Base-by-base conservation (phyloP, 2,329 filamentous ascomycete genomes). In the Lomentospora prolificans region DNA sequence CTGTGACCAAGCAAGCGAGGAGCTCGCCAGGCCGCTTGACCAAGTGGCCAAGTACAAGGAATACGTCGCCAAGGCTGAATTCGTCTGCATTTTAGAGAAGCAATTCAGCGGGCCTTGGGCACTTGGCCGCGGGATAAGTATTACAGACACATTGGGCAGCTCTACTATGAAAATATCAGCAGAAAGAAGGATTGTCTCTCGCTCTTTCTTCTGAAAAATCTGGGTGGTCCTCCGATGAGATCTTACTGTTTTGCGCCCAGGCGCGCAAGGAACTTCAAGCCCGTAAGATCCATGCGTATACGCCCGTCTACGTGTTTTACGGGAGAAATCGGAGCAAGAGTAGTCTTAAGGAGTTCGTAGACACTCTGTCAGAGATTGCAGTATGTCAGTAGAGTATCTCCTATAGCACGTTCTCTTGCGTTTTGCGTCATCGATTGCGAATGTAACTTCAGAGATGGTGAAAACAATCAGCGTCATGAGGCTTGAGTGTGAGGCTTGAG, bases 131-230 rank as follows among this genome's bases (percentile, higher is more conserved):
- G 64, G 36, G 64, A 69, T 53, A 48, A 56, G 2, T 62, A 64
- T 55, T 61, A 67, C 57, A 72, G 70, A 60, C 62, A 69, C 58
- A 59, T 71, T 10, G 70, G 71, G 5, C 55, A 57, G 7, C 69
- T 68, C 64, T 62, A 62, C 22, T 58, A 64, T 17, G 63, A 66
- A 33, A 69, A 69, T 44, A 61, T 69, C 24, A 51, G 57, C 7
- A n/a, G 8, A 17, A 41, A 41, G 36, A 41, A n/a, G 36, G n/a
- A 5, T 41, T 41, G 36, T 41, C 36, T 9, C 4, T 41, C 4
- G 36, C 36, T 41, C 36, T 9, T 5, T 17, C n/a, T 8, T 22
- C 7, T n/a, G 8, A 22, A 44, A 3, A 2, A 17, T 7, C 8
- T n/a, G 39, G 17, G 3, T n/a, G 39, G 39, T 17, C 12, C 12